phyloP scores from a whole-genome alignment of 257 asterid species.

The Hygrophila difformis region DNA sequence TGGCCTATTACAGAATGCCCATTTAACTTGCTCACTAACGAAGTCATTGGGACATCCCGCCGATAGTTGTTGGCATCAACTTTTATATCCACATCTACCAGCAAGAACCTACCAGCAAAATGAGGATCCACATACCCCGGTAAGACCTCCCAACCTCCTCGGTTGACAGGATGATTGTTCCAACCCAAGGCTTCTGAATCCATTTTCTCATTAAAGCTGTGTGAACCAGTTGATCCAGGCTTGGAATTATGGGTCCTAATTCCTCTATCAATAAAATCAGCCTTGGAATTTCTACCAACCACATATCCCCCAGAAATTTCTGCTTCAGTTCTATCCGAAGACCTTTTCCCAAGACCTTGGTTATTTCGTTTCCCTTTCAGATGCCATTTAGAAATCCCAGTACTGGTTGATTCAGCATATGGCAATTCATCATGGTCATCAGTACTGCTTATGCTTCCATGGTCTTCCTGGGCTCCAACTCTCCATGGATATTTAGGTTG shows the following conservation, averaged over 20 bases:
- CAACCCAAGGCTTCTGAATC: constrained; percentile 40
- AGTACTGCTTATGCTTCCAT: constrained; percentile 70
- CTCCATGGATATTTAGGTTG: constrained; percentile 77
- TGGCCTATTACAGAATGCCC: constrained; percentile 93
- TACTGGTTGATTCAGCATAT: constrained; percentile 27
- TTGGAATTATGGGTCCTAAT: constrained; percentile 29
- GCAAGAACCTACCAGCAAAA: constrained; percentile 40
- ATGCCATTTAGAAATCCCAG: constrained; percentile 70
- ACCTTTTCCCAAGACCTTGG: constrained; percentile 50
- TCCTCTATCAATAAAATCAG: constrained; percentile 26
- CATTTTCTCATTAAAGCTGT: constrained; percentile 21
- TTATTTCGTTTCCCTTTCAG: constrained; percentile 74
- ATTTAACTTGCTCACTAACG: constrained; percentile 69
- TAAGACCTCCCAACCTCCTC: constrained; percentile 57
- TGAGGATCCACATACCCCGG: constrained; percentile 39
- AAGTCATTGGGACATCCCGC: constrained; percentile 74
- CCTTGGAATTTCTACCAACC: constrained; percentile 30
- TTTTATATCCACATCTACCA: constrained; percentile 71
- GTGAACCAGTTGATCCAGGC: constrained; percentile 34
- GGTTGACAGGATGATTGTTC: constrained; percentile 33
- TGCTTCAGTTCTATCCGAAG: constrained; percentile 36
- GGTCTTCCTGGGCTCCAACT: constrained; percentile 46
- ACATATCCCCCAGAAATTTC: constrained; percentile 34
- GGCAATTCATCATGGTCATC: constrained; percentile 63
- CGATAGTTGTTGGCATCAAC: constrained; percentile 72